Evolutionary conservation across 1,284 basidiomycete species (phyloP), one percentile per base, ranked within the genome.

Genomic region (Moesziomyces parantarcticus): DNA sequence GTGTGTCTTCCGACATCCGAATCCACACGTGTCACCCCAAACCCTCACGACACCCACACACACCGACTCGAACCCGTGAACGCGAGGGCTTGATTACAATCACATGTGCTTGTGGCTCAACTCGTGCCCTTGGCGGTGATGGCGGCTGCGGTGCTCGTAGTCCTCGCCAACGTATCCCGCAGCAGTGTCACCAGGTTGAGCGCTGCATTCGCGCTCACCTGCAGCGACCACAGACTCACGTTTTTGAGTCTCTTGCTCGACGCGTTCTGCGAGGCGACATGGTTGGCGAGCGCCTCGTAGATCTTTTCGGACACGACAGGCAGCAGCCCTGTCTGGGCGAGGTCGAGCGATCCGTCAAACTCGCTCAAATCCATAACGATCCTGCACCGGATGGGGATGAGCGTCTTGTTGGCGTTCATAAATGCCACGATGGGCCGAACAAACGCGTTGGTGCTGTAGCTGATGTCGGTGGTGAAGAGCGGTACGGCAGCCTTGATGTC

Each of bases 351-450:
- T 1, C 82, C 82, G 25, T 83, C 80, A 42, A 83, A 83, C 49
- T 83, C 82, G 65, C 61, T 75, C 16, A 83, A 66, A 50, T 83
- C 82, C 75, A 82, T 80, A 3, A 83, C 80, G 40, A 83, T 72
- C 4, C 81, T 68, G 55, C 79, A 81, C 9, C 75, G 72, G 46
- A 83, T 78, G 6, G 79, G 79, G 36, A 81, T 81, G 32, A 81
- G 62, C 45, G 79, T 81, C 56, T 75, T 73, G 67, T 83, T 80
- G 45, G 82, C 81, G 53, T 83, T 83, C 77, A 99, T 97, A 83
- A 99, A 99, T 0, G 94, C 95, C 6, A 99, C 97, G 70, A 99
- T 98, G 5, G 97, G 96, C 61, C 97, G 86, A 43, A 97, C 92
- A 32, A 99, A 87, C n/a, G 96, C 97, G 81, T 92, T 93, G 80